These are phyloP conservation scores for Suhomyces bribrorum DNA, from an alignment of 1,139 yeast genomes.

Conservation along the genomic window DNA sequence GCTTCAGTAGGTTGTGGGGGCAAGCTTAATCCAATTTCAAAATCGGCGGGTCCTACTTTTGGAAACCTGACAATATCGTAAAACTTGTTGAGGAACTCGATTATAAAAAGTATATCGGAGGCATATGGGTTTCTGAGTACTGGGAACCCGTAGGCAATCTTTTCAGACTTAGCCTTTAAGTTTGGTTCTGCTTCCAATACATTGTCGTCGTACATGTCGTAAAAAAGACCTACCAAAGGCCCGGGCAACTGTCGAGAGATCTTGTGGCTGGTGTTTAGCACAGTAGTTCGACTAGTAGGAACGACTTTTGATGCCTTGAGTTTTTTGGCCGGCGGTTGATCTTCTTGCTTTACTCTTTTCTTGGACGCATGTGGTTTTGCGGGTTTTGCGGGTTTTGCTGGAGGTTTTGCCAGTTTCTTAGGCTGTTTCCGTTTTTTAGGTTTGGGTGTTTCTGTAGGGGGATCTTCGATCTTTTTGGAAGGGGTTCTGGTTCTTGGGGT, in stretches of 20 bases:
- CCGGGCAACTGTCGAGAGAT: conserved; percentile 42
- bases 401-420: conserved; percentile 1
- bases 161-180: conserved; percentile 16
- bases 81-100: conserved; percentile 49
- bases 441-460: background rate
- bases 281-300: conserved; percentile 33
- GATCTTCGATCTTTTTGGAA: conserved; percentile 4
- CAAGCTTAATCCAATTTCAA: conserved; percentile 51
- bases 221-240: conserved; percentile 39
- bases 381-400: conserved; percentile 2
- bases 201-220: conserved; percentile 43
- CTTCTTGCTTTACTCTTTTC: conserved; percentile 8
- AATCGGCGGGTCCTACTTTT: conserved; percentile 47
- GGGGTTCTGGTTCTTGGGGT: conserved; percentile 4
- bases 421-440: background rate
- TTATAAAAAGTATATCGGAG: conserved; percentile 42
- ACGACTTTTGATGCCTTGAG: conserved; percentile 11
- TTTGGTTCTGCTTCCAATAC: conserved; percentile 25
- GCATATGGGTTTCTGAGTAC: conserved; percentile 42
- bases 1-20: conserved; percentile 12
- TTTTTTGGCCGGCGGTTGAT: conserved; percentile 3
- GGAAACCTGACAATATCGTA: conserved; percentile 28
- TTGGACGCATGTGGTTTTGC: background rate
- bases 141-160: conserved; percentile 35
- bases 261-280: conserved; percentile 31